Base-by-base conservation (phyloP, 108 stramenopile species). In the Hondaea fermentalgiana region DNA sequence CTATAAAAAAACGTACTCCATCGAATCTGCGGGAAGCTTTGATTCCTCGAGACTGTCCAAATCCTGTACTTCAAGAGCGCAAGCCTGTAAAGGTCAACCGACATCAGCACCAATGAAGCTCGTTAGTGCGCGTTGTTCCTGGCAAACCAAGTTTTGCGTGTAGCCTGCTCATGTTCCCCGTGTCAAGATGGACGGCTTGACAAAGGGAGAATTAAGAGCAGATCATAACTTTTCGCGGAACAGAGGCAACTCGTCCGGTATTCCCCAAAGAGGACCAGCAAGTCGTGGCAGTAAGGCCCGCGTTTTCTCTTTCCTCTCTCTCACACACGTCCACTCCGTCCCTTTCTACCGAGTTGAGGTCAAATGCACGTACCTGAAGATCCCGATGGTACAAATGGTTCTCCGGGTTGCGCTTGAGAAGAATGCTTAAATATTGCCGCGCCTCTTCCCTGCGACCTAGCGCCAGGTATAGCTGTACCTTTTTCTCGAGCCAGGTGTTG, bases 331-430 rank as follows among this genome's bases (percentile, higher is more conserved):
- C 35, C 25, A 12, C 42, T 28, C 25, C 10, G 42, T 3, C 10
- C 21, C 6, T 3, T 42, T 69, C 42, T 6, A 1, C 64, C 1
- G 35, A 1, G 25, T 69, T 8, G 64, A 69, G 14, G 35, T 10
- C 25, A 28, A 42, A 17, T 17, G 45, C n/a, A 83, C 76, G 45
- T 83, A 83, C 97, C 96, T 97, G 97, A 90, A 97, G 95, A 10
- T 96, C 95, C 5, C 94, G 91, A 92, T 99, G 98, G 76, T 96
- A 93, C 51, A 92, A 76, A 92, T 97, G 96, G 91, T 98, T 95
- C 89, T 99, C 98, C 16, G 57, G 49, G 95, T 96, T 89, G 29
- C 95, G 94, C 35, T 92, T 72, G 69, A 97, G 94, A 25, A 96
- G 76, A 5, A 88, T 58, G 71, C 92, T 64, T 59, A 93, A 94